Evolutionary conservation across 2,329 filamentous ascomycete species (phyloP).

Genomic region (Alternaria sp.): DNA sequence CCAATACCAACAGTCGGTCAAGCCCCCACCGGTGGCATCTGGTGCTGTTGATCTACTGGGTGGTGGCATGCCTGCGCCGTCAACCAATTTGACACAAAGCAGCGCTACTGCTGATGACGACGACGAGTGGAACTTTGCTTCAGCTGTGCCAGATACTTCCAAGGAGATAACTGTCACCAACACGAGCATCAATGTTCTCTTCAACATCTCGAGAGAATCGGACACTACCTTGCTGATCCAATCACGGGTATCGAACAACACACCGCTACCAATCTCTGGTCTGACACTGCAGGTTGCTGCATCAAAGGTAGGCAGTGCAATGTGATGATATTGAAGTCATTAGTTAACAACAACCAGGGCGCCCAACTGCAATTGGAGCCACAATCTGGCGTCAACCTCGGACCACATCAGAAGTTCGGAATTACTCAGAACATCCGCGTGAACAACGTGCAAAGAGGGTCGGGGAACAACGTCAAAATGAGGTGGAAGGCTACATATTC

Average conservation of each 20-base stretch:
- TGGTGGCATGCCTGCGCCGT: slow-evolving; percentile 37
- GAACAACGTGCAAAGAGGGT: slow-evolving; percentile 74
- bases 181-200: slow-evolving; percentile 74
- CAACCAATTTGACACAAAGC: slow-evolving; percentile 38
- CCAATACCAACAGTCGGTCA: slow-evolving; percentile 57
- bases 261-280: slow-evolving; percentile 74
- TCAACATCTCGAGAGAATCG: slow-evolving; percentile 71
- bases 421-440: slow-evolving; percentile 84
- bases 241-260: slow-evolving; percentile 86
- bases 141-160: slow-evolving; percentile 77
- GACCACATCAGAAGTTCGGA: slow-evolving; percentile 75
- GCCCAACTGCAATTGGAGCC: slow-evolving; percentile 84
- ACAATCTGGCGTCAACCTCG: slow-evolving; percentile 80
- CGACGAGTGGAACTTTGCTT: slow-evolving; percentile 95
- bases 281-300: slow-evolving; percentile 93
- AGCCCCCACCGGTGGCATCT: slow-evolving; percentile 45
- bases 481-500: slow-evolving; percentile 88
- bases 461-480: slow-evolving; percentile 84
- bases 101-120: slow-evolving; percentile 79
- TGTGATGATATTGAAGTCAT: background rate
- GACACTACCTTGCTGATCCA: slow-evolving; percentile 71
- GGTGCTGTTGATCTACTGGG: slow-evolving; percentile 49
- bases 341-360: slow-evolving; percentile 62
- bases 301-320: slow-evolving; percentile 72
- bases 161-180: slow-evolving; percentile 75